These are phyloP conservation scores for Pichia thaimueangensis DNA, from an alignment of 805 yeast species.

Conservation along the genomic window DNA sequence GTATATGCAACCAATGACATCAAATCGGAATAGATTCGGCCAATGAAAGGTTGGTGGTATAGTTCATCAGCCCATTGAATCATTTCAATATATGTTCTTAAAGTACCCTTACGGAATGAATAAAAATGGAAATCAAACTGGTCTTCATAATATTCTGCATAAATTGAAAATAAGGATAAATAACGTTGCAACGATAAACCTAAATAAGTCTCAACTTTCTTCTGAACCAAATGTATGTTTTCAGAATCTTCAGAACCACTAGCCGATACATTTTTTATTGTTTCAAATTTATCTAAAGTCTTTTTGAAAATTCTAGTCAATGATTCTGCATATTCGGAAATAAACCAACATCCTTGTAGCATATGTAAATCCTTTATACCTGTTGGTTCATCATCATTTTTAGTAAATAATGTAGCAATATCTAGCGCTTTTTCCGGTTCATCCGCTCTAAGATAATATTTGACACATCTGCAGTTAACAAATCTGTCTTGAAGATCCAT, in stretches of 20 bases:
- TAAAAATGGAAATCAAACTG: slow-evolving; percentile 94
- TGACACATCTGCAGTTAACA: slow-evolving; percentile 80
- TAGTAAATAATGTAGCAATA: slow-evolving; percentile 73
- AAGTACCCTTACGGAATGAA: slow-evolving; percentile 85
- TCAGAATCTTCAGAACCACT: slow-evolving; percentile 17
- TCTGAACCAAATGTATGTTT: slow-evolving; percentile 36
- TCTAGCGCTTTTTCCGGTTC: slow-evolving; percentile 67
- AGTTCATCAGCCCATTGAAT: slow-evolving; percentile 77
- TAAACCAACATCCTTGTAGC: slow-evolving; percentile 90
- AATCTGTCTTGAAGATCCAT: slow-evolving; percentile 87
- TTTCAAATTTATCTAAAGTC: slow-evolving; percentile 18
- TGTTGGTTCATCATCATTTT: slow-evolving; percentile 71
- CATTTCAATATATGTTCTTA: slow-evolving; percentile 73
- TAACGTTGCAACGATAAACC: slow-evolving; percentile 82
- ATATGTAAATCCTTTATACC: slow-evolving; percentile 82
- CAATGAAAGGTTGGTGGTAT: slow-evolving; percentile 61
- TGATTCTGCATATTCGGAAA: slow-evolving; percentile 79
- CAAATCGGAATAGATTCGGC: slow-evolving; percentile 65
- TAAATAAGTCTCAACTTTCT: slow-evolving; percentile 26
- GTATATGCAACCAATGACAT: slow-evolving; percentile 46
- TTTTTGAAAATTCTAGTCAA: slow-evolving; percentile 54
- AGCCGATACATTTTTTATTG: not conserved
- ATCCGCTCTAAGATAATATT: slow-evolving; percentile 75
- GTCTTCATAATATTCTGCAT: slow-evolving; percentile 67
- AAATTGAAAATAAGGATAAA: slow-evolving; percentile 57